Base-by-base conservation (phyloP, 2,329 filamentous ascomycete genomes). In the Cucurbitaria berberidis region DNA sequence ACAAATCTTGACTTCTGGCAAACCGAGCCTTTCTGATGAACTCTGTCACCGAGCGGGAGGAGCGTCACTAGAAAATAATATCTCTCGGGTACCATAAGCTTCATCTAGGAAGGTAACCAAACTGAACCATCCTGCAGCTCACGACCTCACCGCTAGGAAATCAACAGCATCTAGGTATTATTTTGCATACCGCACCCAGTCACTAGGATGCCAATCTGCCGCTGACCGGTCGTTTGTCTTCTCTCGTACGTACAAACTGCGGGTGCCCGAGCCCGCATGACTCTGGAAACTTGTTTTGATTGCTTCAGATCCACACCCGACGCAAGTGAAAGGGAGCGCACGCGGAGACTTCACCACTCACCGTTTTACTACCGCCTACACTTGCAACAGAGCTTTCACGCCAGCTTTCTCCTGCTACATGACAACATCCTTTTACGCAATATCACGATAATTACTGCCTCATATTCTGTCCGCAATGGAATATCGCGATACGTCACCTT, bases 1-100 rank as follows among this genome's bases (percentile, higher is more conserved):
- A 66, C 62, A 24, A 65, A 69, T 52, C 48, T 72, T 22, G 67
- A 69, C 18, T 66, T 70, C 34, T 72, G 69, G 68, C 60, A 69
- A 19, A 63, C 60, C 6, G 64, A 67, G 34, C 60, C 58, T 16
- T 65, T 65, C 32, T 68, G 47, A 60, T 44, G 7, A n/a, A 7
- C 16, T 24, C 24, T 5, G 8, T 29, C 24, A 16, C 29, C 3
- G 5, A 39, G 36, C n/a, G 11, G 10, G 24, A 15, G 19, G 18
- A 24, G 19, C 4, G 13, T n/a, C 13, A 24, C 8, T 39, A 22
- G 18, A 7, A 8, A 4, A 8, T 4, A n/a, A 22, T 2, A 4
- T 22, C 7, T 22, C 19, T 11, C 19, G 5, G 36, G 19, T 15
- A 22, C 36, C 13, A 39, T 11, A 22, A 3, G 6, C 21, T 39